A percentile compares a stretch with the other conserved stretches of the same genome.
These are phyloP conservation scores for Herpetomonas muscarum DNA, from an alignment of 208 protist genomes.

Conservation along the genomic window DNA sequence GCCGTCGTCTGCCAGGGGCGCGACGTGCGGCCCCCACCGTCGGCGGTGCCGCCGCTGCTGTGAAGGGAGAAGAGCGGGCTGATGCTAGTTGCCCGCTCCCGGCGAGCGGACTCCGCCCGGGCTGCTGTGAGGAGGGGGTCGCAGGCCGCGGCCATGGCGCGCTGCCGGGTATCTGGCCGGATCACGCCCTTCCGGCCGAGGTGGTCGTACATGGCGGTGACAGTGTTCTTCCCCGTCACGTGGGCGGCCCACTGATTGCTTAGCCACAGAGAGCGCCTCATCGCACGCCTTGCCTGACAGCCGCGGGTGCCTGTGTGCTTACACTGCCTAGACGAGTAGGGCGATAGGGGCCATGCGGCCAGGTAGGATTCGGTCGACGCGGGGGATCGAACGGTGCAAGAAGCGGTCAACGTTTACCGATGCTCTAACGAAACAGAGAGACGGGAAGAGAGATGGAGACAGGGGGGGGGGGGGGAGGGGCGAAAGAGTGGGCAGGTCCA, in stretches of 20 bases:
- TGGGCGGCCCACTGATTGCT: conserved; percentile 49
- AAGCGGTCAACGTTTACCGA: too few relatives aligned
- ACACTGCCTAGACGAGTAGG: background rate
- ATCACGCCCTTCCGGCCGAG: conserved; percentile 67
- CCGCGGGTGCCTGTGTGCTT: background rate
- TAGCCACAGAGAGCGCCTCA: conserved; percentile 7
- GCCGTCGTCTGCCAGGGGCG: too few relatives aligned
- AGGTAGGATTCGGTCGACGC: too few relatives aligned
- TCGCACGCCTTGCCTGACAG: too few relatives aligned
- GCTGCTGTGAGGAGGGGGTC: conserved; percentile 47
- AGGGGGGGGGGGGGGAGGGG: too few relatives aligned
- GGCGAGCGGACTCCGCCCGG: conserved; percentile 5
- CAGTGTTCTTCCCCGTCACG: conserved; percentile 41
- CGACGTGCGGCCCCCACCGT: too few relatives aligned
- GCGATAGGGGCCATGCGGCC: background rate
- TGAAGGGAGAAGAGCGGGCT: background rate
- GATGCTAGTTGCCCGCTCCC: background rate
- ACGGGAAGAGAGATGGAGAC: too few relatives aligned
- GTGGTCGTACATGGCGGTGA: conserved; percentile 61
- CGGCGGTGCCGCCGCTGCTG: too few relatives aligned
- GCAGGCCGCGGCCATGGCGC: conserved; percentile 63
- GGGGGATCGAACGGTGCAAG: too few relatives aligned
- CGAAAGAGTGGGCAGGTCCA: too few relatives aligned
- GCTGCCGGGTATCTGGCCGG: conserved; percentile 38
- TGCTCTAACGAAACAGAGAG: too few relatives aligned